Base-by-base conservation (phyloP, 2,329 filamentous ascomycete species). In the Cladorrhinum sp. region DNA sequence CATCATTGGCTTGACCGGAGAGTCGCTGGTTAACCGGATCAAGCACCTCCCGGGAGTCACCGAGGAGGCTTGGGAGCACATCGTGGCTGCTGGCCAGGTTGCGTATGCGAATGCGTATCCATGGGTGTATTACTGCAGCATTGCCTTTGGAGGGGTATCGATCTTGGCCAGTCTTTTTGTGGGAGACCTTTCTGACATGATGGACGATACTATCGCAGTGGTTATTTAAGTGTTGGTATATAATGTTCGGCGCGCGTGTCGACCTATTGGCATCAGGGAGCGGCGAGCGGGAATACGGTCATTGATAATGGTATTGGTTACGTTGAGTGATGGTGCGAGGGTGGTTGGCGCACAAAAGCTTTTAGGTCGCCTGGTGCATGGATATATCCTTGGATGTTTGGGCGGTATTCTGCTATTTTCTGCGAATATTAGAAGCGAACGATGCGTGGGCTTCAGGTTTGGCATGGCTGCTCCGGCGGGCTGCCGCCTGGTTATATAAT, bases 61-160 rank as follows among this genome's bases (percentile, higher is more conserved):
- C 50, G 74, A 80, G 18, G 76, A 74, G 1, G 76, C 77, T 8
- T 84, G 79, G 67, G 70, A 80, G 59, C 77, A 74, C 59, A 76
- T 88, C n/a, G 77, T 88, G 1, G 66, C 68, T 2, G 82, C 83
- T 1, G 82, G 85, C 0, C 81, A 84, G 65, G 68, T 81, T 55
- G 82, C 84, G 0, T 88, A 80, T 70, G 78, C 84, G 0, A 75
- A 81, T 53, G 80, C 79, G 9, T 89, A 88, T 64, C 80, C 81
- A 51, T 86, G 78, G 67, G 84, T 86, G 2, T 89, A 87, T 68
- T 83, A 84, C 70, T 77, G 78, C 24, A 86, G 82, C 69, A 85
- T 88, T 68, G 84, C 80, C 0, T 88, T 88, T 70, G 86, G 86
- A 0, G 76, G 64, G 0, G 69, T 85, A 0, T 79, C 80, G 4